phyloP scores from a whole-genome alignment of 306 rosid genomes.

The Castanopsis chinensis region DNA sequence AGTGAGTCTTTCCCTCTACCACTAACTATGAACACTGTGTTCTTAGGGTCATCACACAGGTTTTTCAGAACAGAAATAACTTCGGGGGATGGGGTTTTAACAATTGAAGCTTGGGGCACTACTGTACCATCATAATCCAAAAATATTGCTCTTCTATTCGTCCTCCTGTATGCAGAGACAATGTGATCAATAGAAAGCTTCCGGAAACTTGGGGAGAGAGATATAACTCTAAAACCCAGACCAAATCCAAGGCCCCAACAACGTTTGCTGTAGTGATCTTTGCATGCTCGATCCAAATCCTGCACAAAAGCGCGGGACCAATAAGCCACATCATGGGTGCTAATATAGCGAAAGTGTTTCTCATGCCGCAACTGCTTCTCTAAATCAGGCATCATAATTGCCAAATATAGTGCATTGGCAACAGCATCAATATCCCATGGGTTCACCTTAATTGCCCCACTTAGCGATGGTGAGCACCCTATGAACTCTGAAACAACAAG shows the following conservation, averaged over 20 bases:
- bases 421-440: slow-evolving; percentile 79
- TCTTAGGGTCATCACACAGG: slow-evolving; percentile 67
- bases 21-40: slow-evolving; percentile 82
- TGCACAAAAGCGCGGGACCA: slow-evolving; percentile 71
- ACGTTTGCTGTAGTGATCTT: slow-evolving; percentile 60
- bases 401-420: slow-evolving; percentile 71
- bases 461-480: slow-evolving; percentile 86
- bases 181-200: slow-evolving; percentile 65
- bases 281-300: slow-evolving; percentile 71
- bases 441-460: slow-evolving; percentile 90
- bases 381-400: slow-evolving; percentile 46
- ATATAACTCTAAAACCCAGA: slow-evolving; percentile 59
- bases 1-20: slow-evolving; percentile 68
- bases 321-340: slow-evolving; percentile 82
- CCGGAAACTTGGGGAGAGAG: slow-evolving; percentile 85
- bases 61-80: slow-evolving; percentile 61
- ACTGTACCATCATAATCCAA: slow-evolving; percentile 91
- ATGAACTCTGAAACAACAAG: slow-evolving; percentile 86
- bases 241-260: slow-evolving; percentile 89
- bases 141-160: slow-evolving; percentile 70
- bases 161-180: slow-evolving; percentile 62
- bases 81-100: slow-evolving; percentile 53
- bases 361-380: slow-evolving; percentile 77
- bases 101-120: slow-evolving; percentile 60
- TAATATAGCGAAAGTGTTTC: slow-evolving; percentile 73